These are phyloP conservation scores for Eruca vesicaria DNA, from an alignment of 441 rosid species.

Conservation along the genomic window DNA sequence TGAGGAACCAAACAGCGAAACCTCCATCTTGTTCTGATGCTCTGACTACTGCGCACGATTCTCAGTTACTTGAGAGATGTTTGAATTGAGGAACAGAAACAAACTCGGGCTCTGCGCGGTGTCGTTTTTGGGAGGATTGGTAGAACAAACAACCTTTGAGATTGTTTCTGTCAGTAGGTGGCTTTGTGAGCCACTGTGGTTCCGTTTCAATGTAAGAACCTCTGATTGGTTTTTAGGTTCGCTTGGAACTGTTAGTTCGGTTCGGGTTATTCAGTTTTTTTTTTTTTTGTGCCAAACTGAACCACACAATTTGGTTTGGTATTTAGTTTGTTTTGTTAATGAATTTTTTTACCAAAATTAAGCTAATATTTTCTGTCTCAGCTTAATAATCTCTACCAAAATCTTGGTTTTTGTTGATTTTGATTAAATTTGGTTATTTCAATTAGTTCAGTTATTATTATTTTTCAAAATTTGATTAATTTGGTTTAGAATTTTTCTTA, in stretches of 20 bases:
- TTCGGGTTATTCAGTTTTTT: neutral
- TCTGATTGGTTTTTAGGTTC: slow-evolving; percentile 38
- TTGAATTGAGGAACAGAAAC: too few species aligned
- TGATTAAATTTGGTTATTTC: too few species aligned
- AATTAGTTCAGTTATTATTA: too few species aligned
- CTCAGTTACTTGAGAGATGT: neutral
- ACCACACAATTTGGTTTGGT: neutral
- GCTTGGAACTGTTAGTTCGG: neutral
- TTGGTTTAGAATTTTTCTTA: too few species aligned
- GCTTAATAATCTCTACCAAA: too few species aligned
- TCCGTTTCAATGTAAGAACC: slow-evolving; percentile 66
- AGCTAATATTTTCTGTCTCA: too few species aligned
- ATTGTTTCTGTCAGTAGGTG: slow-evolving; percentile 49
- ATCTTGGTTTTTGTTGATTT: too few species aligned
- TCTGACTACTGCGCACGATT: neutral
- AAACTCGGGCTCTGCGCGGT: too few species aligned
- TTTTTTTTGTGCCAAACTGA: neutral
- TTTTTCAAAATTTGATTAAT: too few species aligned
- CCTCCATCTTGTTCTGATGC: slow-evolving; percentile 39
- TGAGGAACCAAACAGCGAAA: slow-evolving; percentile 43
- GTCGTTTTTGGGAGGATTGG: slow-evolving; percentile 52
- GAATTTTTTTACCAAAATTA: neutral
- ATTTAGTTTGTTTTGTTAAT: neutral
- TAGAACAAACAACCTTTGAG: slow-evolving; percentile 42
- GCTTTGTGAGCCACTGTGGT: slow-evolving; percentile 65